Conservation (phyloP, 139 green algal genomes). For the Tetratostichococcus sp. region DNA sequence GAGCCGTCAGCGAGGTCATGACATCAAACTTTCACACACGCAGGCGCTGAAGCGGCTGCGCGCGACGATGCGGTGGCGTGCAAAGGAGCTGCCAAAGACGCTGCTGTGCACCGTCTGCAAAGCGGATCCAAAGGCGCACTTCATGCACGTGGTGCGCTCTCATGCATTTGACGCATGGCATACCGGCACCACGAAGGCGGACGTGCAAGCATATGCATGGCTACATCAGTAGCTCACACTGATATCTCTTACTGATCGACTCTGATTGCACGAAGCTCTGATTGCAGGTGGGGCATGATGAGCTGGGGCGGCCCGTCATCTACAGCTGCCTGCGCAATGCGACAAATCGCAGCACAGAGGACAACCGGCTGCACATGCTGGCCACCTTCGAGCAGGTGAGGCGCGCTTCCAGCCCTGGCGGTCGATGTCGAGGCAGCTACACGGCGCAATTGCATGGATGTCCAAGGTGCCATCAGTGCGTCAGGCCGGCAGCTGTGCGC, state of each 20-base stretch:
- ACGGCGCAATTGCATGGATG: too few relatives aligned
- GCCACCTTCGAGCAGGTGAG: conserved; percentile 52
- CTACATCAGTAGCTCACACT: too few relatives aligned
- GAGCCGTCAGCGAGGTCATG: too few relatives aligned
- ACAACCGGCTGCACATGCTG: conserved; percentile 66
- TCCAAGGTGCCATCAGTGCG: too few relatives aligned
- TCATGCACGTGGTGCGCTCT: conserved; percentile 62
- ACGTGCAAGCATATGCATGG: too few relatives aligned
- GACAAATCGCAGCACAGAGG: conserved; percentile 45
- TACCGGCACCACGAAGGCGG: too few relatives aligned
- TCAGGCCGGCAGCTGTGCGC: too few relatives aligned
- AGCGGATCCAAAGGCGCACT: conserved; percentile 43
- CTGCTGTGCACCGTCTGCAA: conserved; percentile 53
- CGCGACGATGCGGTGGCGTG: conserved; percentile 49
- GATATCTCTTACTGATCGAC: too few relatives aligned
- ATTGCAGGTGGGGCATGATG: conserved; percentile 7
- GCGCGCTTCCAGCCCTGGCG: too few relatives aligned
- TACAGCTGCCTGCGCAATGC: conserved; percentile 62
- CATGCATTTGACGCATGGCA: neutral
- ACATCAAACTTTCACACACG: neutral
- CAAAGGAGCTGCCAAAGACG: conserved; percentile 31
- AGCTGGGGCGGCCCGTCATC: conserved; percentile 50
- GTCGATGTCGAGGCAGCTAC: too few relatives aligned
- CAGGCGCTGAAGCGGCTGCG: conserved; percentile 51
- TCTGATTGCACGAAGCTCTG: too few relatives aligned